Base-by-base conservation (phyloP, 2,329 filamentous ascomycete species). In the Curvularia spicifera region DNA sequence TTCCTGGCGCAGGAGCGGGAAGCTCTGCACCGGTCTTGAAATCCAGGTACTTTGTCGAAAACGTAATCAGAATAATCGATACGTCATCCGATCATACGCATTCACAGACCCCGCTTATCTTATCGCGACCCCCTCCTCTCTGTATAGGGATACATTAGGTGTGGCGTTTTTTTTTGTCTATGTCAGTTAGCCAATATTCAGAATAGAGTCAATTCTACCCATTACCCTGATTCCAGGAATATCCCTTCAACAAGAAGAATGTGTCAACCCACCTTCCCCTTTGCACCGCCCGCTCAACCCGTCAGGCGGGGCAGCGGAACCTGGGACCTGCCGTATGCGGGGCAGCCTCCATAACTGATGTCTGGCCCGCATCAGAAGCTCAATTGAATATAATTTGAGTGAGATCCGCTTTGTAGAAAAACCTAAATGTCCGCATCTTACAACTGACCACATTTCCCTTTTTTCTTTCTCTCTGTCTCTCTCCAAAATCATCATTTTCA, bases 271-370 rank as follows among this genome's bases (percentile, higher is more conserved):
- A 63, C 57, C 59, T 64, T 60, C 59, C 59, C 43, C 18, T 59
- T 57, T 35, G 18, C 20, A 49, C 57, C 33, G 15, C 33, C 49
- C 60, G 65, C 66, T 61, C 62, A 49, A 67, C 64, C 48, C 65
- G 63, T 63, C 56, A 44, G 53, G 63, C 61, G 66, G 64, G 59
- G 59, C 47, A 61, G 51, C 59, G 59, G 65, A 66, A 60, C 59
- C 53, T 62, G 56, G 33, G 33, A 46, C 39, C 59, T 57, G 46
- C 57, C 56, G 51, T 54, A 59, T 64, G 66, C 66, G 61, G 63
- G 66, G 65, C 66, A 67, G 22, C 20, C 45, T 56, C 51, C 50
- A 56, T 42, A 40, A 57, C 28, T 8, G 10, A 29, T 26, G 7
- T 31, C 13, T 44, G 26, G 18, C 9, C 13, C 13, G 24, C 13